Evolutionary conservation across 805 yeast genomes (phyloP).

Genomic region (Hanseniaspora osmophila): DNA sequence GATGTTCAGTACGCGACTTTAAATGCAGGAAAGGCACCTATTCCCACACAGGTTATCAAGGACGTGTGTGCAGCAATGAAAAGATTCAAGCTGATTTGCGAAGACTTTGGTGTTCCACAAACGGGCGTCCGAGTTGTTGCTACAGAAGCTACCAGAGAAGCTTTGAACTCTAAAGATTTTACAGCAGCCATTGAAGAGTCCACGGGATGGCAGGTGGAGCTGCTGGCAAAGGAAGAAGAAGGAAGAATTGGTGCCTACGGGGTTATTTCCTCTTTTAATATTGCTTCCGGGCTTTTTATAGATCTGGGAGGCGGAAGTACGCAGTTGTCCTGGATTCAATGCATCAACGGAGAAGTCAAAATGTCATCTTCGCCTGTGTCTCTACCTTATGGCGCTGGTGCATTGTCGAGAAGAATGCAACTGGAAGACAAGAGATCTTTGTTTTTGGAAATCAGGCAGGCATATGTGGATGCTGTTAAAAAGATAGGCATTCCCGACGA

Average conservation of each 20-base stretch:
- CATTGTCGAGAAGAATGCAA: conserved; percentile 40
- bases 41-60: conserved; percentile 39
- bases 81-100: conserved; percentile 55
- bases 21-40: conserved; percentile 32
- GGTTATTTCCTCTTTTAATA: conserved; percentile 58
- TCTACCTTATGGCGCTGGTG: conserved; percentile 64
- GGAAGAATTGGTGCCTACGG: conserved; percentile 59
- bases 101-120: conserved; percentile 56
- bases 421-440: conserved; percentile 36
- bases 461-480: conserved; percentile 36
- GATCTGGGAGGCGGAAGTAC: conserved; percentile 64
- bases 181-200: conserved; percentile 40
- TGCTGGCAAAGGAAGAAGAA: conserved; percentile 49
- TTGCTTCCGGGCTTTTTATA: conserved; percentile 52
- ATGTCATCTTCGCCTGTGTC: conserved; percentile 46
- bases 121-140: conserved; percentile 53
- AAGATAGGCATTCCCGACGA: conserved; percentile 39
- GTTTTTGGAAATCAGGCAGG: conserved; percentile 38
- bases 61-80: conserved; percentile 52
- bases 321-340: conserved; percentile 56
- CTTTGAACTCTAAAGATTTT: conserved; percentile 47
- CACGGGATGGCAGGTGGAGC: conserved; percentile 51
- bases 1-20: conserved; percentile 39
- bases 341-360: conserved; percentile 38
- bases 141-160: conserved; percentile 62